These are phyloP conservation scores for Madurella mycetomatis DNA, from an alignment of 2,329 filamentous ascomycete species.

Conservation along the genomic window DNA sequence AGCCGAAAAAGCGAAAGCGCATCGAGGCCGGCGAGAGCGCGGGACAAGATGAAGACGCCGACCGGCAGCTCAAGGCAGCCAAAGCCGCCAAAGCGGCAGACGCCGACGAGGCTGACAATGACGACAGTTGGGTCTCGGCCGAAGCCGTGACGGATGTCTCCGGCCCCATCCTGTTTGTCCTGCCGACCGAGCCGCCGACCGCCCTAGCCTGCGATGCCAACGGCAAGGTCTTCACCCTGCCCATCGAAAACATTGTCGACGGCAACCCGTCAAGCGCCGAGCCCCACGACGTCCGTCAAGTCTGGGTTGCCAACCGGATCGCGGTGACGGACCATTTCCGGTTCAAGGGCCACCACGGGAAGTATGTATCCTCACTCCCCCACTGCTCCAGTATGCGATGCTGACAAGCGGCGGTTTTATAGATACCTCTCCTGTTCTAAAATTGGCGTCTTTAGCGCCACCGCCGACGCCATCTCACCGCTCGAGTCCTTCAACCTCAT, in stretches of 20 bases:
- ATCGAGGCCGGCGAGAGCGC: slow-evolving; percentile 49
- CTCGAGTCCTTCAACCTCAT: slow-evolving; percentile 78
- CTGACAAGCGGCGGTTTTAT: neutral
- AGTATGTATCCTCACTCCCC: slow-evolving; percentile 43
- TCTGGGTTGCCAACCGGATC: slow-evolving; percentile 85
- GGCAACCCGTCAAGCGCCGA: slow-evolving; percentile 78
- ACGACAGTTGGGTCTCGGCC: slow-evolving; percentile 90
- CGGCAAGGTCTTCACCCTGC: slow-evolving; percentile 78
- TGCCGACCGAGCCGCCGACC: slow-evolving; percentile 68
- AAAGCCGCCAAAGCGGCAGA: slow-evolving; percentile 35
- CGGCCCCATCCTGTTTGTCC: slow-evolving; percentile 77
- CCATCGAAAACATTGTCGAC: slow-evolving; percentile 84
- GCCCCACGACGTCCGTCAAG: slow-evolving; percentile 91
- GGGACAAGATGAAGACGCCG: slow-evolving; percentile 32
- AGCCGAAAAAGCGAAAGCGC: slow-evolving; percentile 86
- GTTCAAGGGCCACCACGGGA: slow-evolving; percentile 87
- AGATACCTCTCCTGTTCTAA: slow-evolving; percentile 86
- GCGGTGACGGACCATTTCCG: slow-evolving; percentile 76
- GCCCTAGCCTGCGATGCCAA: slow-evolving; percentile 81
- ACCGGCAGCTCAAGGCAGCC: slow-evolving; percentile 34
- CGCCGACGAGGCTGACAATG: slow-evolving; percentile 46
- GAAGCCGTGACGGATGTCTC: slow-evolving; percentile 68
- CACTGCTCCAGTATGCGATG: neutral
- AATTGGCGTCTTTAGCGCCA: slow-evolving; percentile 71
- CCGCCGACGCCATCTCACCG: slow-evolving; percentile 73